Percentiles rank a stretch among this genome's conserved stretches.
phyloP scores from a whole-genome alignment of 2,329 filamentous ascomycete genomes.

The Phyllosticta citriasiana region DNA sequence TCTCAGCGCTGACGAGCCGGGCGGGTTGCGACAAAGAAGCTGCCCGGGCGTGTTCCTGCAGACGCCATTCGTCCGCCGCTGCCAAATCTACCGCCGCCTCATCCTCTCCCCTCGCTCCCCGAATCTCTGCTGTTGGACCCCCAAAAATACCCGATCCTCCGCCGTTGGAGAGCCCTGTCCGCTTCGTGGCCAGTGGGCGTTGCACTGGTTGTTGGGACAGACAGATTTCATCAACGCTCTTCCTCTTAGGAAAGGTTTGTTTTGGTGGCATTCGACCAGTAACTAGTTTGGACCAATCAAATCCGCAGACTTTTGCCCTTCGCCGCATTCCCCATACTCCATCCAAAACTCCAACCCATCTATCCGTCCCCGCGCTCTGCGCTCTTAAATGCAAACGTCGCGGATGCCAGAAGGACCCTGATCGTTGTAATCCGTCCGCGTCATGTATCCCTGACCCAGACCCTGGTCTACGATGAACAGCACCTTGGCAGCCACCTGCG shows the following conservation, averaged over 20 bases:
- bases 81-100: not conserved
- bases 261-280: not conserved
- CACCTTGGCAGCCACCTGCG: slow-evolving; percentile 73
- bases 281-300: not conserved
- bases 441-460: slow-evolving; percentile 58
- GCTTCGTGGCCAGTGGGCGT: not conserved
- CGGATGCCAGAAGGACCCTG: slow-evolving; percentile 55
- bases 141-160: not conserved
- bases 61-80: not conserved
- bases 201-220: not conserved
- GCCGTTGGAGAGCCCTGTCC: not conserved
- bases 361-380: not conserved
- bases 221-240: not conserved
- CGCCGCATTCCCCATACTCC: not conserved
- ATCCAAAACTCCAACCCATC: slow-evolving; percentile 2
- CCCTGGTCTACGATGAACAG: slow-evolving; percentile 61
- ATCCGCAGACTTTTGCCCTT: not conserved
- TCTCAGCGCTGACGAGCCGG: not conserved
- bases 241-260: not conserved
- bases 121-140: not conserved
- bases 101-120: not conserved
- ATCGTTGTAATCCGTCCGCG: slow-evolving; percentile 58
- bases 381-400: slow-evolving; percentile 26
- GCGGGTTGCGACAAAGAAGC: not conserved
- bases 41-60: not conserved